Conservation (phyloP, 495 filamentous ascomycete species). For the Hapsidospora chrysogenum region DNA sequence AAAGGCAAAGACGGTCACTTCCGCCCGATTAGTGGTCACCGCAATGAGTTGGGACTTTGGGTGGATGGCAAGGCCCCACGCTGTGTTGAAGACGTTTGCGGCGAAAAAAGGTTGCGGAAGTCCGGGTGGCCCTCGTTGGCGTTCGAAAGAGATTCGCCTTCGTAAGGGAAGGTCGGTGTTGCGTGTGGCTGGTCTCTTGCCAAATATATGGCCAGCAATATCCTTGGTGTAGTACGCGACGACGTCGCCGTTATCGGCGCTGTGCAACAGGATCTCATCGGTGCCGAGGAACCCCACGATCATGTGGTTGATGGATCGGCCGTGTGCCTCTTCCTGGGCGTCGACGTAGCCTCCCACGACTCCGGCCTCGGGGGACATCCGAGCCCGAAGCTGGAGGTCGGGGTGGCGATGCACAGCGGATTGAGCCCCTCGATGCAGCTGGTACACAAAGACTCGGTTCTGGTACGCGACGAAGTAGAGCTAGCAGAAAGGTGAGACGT, state of each 20-base stretch:
- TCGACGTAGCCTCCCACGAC: constrained; percentile 39
- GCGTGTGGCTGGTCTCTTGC: constrained; percentile 2
- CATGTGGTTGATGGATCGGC: constrained; percentile 46
- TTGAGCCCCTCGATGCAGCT: constrained; percentile 43
- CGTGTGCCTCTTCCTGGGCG: constrained; percentile 37
- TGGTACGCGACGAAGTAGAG: constrained; percentile 66
- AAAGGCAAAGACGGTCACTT: constrained; percentile 59
- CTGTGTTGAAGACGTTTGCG: constrained; percentile 56
- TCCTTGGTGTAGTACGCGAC: constrained; percentile 53
- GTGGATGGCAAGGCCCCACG: constrained; percentile 85
- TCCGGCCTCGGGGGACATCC: constrained; percentile 23
- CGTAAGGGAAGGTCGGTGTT: neutral
- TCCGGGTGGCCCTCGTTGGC: neutral
- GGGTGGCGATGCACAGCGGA: constrained; percentile 45
- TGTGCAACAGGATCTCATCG: constrained; percentile 61
- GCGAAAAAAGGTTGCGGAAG: constrained; percentile 42
- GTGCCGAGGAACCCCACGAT: constrained; percentile 64
- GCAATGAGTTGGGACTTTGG: constrained; percentile 63
- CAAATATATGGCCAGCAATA: constrained; percentile 14
- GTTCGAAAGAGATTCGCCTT: too few species aligned
- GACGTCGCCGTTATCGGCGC: constrained; percentile 81
- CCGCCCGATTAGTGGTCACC: constrained; percentile 52
- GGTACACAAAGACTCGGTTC: constrained; percentile 56
- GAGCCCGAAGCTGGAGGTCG: constrained; percentile 48
- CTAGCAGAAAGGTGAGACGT: constrained; percentile 5